A percentile compares a stretch with the other conserved stretches of the same genome.
Conservation (phyloP, 1,139 yeast genomes). For the Pneumocystis wakefieldiae region DNA sequence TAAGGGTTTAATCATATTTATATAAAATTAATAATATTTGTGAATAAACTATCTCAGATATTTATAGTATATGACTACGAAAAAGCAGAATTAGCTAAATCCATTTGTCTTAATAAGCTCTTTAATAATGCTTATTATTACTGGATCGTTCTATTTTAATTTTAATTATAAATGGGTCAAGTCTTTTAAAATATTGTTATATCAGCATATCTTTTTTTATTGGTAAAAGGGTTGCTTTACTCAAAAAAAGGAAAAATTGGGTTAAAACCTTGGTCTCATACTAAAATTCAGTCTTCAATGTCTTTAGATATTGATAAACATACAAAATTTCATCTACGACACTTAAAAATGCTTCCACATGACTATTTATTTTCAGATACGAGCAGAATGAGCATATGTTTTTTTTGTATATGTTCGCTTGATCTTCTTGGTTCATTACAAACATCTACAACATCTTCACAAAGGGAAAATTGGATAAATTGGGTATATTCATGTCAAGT, state of each 20-base stretch:
- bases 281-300: not conserved
- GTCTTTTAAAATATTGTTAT: too few relatives aligned
- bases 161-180: too few relatives aligned
- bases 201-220: too few relatives aligned
- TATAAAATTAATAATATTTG: too few relatives aligned
- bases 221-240: too few relatives aligned
- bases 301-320: not conserved
- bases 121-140: too few relatives aligned
- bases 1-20: too few relatives aligned
- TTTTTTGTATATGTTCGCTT: constrained; percentile 53
- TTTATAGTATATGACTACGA: too few relatives aligned
- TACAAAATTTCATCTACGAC: constrained; percentile 12
- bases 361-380: constrained; percentile 34
- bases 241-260: not conserved
- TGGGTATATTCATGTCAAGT: constrained; percentile 38
- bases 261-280: not conserved
- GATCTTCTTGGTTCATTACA: constrained; percentile 33
- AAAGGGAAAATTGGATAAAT: constrained; percentile 26
- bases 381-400: constrained; percentile 47
- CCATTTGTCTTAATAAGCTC: too few relatives aligned
- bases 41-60: too few relatives aligned
- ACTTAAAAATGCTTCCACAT: constrained; percentile 24
- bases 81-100: too few relatives aligned
- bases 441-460: constrained; percentile 17
- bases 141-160: too few relatives aligned